Base-by-base conservation (phyloP, 352 stramenopile species). In the Phytophthora citrophthora region DNA sequence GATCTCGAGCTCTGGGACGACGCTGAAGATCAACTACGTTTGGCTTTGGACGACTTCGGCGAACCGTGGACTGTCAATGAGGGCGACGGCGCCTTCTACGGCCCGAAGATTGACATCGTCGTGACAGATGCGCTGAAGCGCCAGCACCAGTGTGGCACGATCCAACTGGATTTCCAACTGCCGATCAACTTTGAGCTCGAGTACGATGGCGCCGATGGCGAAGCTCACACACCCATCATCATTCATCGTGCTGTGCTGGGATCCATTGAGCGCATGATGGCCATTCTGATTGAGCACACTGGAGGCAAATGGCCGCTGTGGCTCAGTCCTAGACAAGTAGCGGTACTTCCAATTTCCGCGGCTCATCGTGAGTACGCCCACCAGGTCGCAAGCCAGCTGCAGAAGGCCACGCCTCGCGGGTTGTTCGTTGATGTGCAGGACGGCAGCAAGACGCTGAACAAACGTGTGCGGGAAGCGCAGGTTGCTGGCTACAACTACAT, bases 91-190 rank as follows among this genome's bases (percentile, higher is more conserved):
- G 97, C 97, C 6, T 99, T 99, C 62, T 99, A 99, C 74, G 96
- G 97, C 2, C 97, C 97, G 15, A 98, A 98, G 79, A 99, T 99
- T 68, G 97, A 99, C 76, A 89, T 99, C 39, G 97, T 98, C 54
- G 97, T 99, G 61, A 93, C 90, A 46, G 97, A 99, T 81, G 96
- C 96, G 12, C 93, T 99, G 51, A 91, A 98, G 62, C 90, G 97
- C 16, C 89, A 97, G 65, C 98, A 98, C 83, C 97, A 99, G 72
- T 99, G 96, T 72, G 98, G 91, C 13, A 99, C 97, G 16, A 96
- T 99, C 40, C 97, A 99, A 74, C 94, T 97, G 58, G 97, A 99
- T 77, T 99, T 99, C 68, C 98, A 99, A 74, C 70, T 99, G 34
- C 97, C 97, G n/a, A 88, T 97, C 40, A 91, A 97, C 56, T 99